phyloP scores from a whole-genome alignment of 768 basidiomycete genomes.

The Russula compacta region DNA sequence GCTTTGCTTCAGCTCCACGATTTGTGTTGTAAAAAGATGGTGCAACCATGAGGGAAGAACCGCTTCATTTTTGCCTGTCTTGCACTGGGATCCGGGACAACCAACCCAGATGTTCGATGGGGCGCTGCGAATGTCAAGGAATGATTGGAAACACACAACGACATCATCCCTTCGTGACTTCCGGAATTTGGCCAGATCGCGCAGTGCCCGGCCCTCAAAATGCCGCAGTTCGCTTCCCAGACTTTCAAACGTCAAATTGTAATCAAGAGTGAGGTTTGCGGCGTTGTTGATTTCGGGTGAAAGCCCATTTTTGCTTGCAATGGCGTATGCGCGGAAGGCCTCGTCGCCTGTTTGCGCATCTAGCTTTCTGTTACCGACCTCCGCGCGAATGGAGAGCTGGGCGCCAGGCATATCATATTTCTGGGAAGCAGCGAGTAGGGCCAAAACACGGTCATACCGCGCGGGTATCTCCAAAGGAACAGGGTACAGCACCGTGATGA shows the following conservation, averaged over 20 bases:
- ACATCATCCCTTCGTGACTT: background rate
- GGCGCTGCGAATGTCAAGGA: background rate
- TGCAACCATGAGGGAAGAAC: background rate
- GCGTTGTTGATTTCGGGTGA: background rate
- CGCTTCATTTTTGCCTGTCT: no score
- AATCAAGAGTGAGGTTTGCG: background rate
- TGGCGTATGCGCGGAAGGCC: conserved; percentile 15
- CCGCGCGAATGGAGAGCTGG: background rate
- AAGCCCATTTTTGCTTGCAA: conserved; percentile 9
- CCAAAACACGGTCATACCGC: background rate
- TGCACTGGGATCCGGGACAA: background rate
- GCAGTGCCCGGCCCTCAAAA: background rate
- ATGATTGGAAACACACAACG: background rate
- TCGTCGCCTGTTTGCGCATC: background rate
- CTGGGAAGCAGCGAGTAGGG: conserved; percentile 16
- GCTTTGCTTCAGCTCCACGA: background rate
- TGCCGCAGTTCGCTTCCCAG: background rate
- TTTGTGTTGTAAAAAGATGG: background rate
- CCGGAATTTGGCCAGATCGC: background rate
- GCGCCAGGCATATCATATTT: conserved; percentile 23
- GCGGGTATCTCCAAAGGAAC: background rate
- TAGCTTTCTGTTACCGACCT: background rate
- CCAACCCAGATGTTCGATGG: conserved; percentile 3
- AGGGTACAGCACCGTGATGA: conserved; percentile 9
- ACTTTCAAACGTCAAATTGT: conserved; percentile 1